Base-by-base conservation (phyloP, 352 stramenopile species). In the Globisporangium radiosum region DNA sequence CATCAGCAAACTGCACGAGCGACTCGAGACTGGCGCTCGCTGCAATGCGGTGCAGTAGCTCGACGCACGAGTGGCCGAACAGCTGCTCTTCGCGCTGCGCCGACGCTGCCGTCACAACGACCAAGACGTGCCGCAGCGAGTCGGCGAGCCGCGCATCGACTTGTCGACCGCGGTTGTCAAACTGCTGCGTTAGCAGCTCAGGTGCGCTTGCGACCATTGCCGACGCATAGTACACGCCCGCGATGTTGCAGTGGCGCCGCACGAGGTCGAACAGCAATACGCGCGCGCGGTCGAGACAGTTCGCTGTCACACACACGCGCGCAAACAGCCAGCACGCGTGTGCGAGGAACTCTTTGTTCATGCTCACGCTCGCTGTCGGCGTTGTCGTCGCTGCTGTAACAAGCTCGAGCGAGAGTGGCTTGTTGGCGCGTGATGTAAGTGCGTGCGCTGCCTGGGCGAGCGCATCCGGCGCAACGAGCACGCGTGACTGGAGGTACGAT, bases 211-310 rank as follows among this genome's bases (percentile, higher is more conserved):
- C 66, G 7, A 81, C 33, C 52, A 87, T 79, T 0, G 52, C 54
- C 52, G 64, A 60, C 7, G 71, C 57, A 4, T 75, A 79, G 49
- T 73, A 79, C 7, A 87, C 36, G 0, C 75, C 77, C 45, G 67
- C 69, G 33, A 87, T 78, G 48, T 74, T 70, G 1, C 64, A 55
- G 53, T 81, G 75, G 7, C 51, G 54, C 25, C 68, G 58, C 15
- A 85, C 9, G 9, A 87, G 14, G 37, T 87, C 73, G 19, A 81
- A 76, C 1, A 84, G 51, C 49, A 87, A 45, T 44, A 83, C 69
- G 1, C 72, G 72, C 4, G 68, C 66, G 7, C 71, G 42, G 45
- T 53, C 36, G 13, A 66, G 40, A 40, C 73, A 66, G 8, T 54
- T 51, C 7, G 65, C 62, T 0, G 58, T 56, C 13, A 57, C 57